Evolutionary conservation across 371 early-diverging fungal genomes (phyloP).

Genomic region (Apophysomyces variabilis): DNA sequence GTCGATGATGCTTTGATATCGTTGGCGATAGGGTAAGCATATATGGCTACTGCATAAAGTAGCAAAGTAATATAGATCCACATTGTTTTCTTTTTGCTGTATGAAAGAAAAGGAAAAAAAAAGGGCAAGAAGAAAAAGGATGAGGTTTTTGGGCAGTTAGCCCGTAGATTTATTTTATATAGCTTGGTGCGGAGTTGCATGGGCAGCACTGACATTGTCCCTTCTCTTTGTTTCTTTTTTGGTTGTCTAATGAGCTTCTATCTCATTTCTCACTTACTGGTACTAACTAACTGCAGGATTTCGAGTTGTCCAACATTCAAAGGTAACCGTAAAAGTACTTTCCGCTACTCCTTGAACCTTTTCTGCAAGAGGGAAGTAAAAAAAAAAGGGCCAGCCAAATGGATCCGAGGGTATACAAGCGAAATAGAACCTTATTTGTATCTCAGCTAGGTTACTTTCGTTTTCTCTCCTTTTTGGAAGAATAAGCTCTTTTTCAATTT

Average conservation of each 20-base stretch:
- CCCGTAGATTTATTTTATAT: background rate
- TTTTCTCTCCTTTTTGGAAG: background rate
- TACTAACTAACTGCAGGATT: background rate
- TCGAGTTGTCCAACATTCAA: background rate
- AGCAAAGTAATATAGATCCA: slow-evolving; percentile 1
- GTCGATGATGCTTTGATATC: background rate
- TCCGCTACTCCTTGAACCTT: background rate
- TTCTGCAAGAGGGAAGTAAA: background rate
- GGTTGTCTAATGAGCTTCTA: background rate
- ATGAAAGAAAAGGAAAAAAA: background rate
- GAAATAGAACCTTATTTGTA: background rate
- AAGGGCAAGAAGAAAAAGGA: slow-evolving; percentile 1
- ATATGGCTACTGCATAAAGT: background rate
- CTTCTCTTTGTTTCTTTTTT: background rate
- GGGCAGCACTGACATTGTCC: background rate
- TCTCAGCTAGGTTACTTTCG: background rate
- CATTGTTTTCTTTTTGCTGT: background rate
- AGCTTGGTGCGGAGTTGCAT: slow-evolving; percentile 4
- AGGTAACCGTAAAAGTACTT: background rate
- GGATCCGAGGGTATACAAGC: background rate
- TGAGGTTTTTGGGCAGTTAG: no score
- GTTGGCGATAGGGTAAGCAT: background rate
- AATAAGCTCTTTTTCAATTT: background rate
- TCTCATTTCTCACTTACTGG: background rate
- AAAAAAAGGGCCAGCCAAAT: background rate